Conservation (phyloP, 164 flowering plant species). For the Magnolia officinalis region DNA sequence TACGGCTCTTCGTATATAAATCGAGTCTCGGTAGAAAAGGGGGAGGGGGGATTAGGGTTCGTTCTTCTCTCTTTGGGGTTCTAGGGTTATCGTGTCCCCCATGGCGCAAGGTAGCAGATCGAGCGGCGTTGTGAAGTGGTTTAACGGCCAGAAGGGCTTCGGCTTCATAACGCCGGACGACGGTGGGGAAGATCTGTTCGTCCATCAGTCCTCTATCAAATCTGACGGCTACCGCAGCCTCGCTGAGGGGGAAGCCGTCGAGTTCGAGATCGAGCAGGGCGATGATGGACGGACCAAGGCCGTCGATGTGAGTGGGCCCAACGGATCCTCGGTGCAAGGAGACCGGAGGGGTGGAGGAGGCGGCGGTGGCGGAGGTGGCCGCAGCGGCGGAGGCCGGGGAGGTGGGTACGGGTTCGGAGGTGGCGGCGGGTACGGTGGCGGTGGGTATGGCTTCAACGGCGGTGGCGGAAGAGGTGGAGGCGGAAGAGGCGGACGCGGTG, state of each 20-base stretch:
- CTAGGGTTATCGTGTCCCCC: slow-evolving; percentile 8
- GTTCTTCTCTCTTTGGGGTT: background rate
- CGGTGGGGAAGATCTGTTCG: slow-evolving; percentile 91
- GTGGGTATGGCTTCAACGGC: slow-evolving; percentile 28
- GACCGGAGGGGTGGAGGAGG: slow-evolving; percentile 25
- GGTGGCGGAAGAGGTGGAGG: slow-evolving; percentile 38
- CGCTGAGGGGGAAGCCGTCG: slow-evolving; percentile 71
- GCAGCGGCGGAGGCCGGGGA: slow-evolving; percentile 28
- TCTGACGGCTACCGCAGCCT: slow-evolving; percentile 81
- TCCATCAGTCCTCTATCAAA: slow-evolving; percentile 79
- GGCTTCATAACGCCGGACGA: slow-evolving; percentile 89
- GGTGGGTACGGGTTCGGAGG: slow-evolving; percentile 32
- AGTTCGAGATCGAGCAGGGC: slow-evolving; percentile 55
- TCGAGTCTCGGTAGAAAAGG: background rate
- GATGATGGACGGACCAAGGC: slow-evolving; percentile 74
- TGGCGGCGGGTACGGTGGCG: slow-evolving; percentile 26
- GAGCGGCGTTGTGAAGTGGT: slow-evolving; percentile 83
- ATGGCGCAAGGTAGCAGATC: slow-evolving; percentile 30
- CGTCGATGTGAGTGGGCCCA: slow-evolving; percentile 80
- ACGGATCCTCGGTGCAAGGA: slow-evolving; percentile 53
- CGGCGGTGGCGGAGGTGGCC: slow-evolving; percentile 39
- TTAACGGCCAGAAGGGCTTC: slow-evolving; percentile 68
- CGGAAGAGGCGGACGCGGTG: slow-evolving; percentile 30
- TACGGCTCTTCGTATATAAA: background rate
- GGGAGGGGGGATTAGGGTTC: slow-evolving; percentile 8